Evolutionary conservation across 495 filamentous ascomycete species (phyloP).

Genomic region (Penicillium waksmanii): DNA sequence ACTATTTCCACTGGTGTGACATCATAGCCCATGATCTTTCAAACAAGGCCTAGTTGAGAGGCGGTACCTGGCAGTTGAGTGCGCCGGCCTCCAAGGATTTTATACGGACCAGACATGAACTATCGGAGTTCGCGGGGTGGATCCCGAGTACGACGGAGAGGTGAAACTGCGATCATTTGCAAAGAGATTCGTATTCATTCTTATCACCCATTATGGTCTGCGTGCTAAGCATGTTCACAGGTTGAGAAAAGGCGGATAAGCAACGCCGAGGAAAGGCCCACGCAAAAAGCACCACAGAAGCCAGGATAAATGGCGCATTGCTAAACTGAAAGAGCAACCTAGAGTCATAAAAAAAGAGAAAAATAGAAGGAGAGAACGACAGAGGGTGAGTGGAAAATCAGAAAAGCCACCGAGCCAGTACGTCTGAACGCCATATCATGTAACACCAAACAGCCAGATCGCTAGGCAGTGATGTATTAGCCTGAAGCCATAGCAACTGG

Average conservation of each 20-base stretch:
- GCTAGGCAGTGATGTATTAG: neutral
- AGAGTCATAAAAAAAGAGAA: conserved; percentile 6
- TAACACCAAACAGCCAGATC: neutral
- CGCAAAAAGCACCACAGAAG: neutral
- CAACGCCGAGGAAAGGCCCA: conserved; percentile 3
- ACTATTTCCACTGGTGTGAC: conserved; percentile 18
- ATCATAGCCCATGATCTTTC: conserved; percentile 22
- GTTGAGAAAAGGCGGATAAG: conserved; percentile 6
- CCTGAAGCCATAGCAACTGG: neutral
- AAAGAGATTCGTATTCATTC: conserved; percentile 22
- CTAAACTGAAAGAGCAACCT: conserved; percentile 3
- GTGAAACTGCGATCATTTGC: neutral
- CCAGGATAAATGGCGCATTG: neutral
- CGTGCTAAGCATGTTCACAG: conserved; percentile 10
- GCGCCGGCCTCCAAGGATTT: neutral
- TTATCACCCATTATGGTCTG: conserved; percentile 21
- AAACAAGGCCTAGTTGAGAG: conserved; percentile 19
- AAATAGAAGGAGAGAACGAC: neutral
- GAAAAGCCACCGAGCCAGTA: neutral
- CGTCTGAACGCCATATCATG: neutral
- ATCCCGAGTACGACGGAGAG: neutral
- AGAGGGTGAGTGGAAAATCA: neutral
- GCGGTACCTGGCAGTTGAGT: conserved; percentile 24
- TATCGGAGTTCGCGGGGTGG: neutral
- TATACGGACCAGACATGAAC: conserved; percentile 2